Evolutionary conservation across 768 basidiomycete genomes (phyloP).

Genomic region (Podaxis rugospora): DNA sequence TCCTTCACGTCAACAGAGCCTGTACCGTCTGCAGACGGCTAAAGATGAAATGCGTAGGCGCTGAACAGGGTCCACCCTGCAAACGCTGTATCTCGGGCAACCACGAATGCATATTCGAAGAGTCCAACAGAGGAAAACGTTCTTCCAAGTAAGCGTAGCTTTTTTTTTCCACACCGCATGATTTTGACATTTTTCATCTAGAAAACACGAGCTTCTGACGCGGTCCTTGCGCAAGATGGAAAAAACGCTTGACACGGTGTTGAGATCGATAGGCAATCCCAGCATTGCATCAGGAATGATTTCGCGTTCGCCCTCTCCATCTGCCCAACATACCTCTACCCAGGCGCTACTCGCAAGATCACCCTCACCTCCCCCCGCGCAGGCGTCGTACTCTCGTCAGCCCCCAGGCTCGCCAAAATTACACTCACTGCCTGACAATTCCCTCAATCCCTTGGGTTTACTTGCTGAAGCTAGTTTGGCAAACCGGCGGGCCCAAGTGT

Average conservation of each 20-base stretch:
- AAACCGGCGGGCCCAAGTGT: conserved; percentile 58
- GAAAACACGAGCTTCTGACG: conserved; percentile 81
- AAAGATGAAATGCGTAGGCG: conserved; percentile 92
- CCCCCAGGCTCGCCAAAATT: conserved; percentile 74
- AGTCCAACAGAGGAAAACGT: conserved; percentile 92
- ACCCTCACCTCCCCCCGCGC: conserved; percentile 39
- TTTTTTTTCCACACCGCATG: not conserved
- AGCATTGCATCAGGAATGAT: conserved; percentile 73
- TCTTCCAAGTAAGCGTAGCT: conserved; percentile 61
- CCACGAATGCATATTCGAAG: conserved; percentile 95
- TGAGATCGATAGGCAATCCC: conserved; percentile 85
- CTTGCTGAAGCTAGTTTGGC: conserved; percentile 87
- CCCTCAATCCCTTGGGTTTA: conserved; percentile 87
- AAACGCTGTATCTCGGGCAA: conserved; percentile 76
- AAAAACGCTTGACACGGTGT: conserved; percentile 85
- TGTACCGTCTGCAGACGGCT: conserved; percentile 89
- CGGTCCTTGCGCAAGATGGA: conserved; percentile 89
- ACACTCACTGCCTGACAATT: conserved; percentile 88
- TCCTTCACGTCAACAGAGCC: conserved; percentile 45
- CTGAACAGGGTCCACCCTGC: conserved; percentile 88
- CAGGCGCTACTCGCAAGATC: conserved; percentile 52
- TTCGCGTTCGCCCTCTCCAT: conserved; percentile 77
- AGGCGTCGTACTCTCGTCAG: conserved; percentile 23
- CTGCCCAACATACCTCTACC: conserved; percentile 47
- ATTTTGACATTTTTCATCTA: conserved; percentile 29